These are phyloP conservation scores for Geotrichum aggregatum DNA, from an alignment of 1,139 yeast species.

Conservation along the genomic window DNA sequence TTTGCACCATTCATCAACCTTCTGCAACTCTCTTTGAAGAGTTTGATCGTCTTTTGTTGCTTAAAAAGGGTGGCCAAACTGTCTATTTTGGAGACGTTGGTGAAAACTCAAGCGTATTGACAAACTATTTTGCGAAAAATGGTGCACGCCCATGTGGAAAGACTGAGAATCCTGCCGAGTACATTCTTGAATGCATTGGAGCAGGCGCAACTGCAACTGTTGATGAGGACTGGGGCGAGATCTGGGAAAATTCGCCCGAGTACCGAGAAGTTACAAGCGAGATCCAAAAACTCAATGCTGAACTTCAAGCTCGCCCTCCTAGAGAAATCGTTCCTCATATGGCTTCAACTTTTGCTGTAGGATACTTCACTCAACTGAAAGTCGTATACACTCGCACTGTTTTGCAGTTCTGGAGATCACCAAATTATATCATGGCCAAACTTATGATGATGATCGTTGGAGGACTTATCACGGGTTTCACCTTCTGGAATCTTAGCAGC, in stretches of 20 bases:
- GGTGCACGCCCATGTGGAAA: constrained; percentile 61
- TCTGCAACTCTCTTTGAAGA: constrained; percentile 68
- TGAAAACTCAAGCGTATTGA: constrained; percentile 51
- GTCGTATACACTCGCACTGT: constrained; percentile 38
- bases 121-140: constrained; percentile 59
- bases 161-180: constrained; percentile 71
- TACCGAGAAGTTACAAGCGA: constrained; percentile 40
- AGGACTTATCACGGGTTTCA: constrained; percentile 53
- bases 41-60: constrained; percentile 65
- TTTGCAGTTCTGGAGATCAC: constrained; percentile 43
- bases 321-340: constrained; percentile 27
- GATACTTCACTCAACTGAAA: constrained; percentile 37
- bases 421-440: constrained; percentile 28
- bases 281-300: constrained; percentile 42
- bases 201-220: constrained; percentile 71
- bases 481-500: constrained; percentile 50
- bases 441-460: constrained; percentile 32
- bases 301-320: constrained; percentile 29
- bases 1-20: constrained; percentile 78
- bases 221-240: constrained; percentile 55
- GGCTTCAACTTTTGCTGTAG: constrained; percentile 31
- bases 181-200: constrained; percentile 72
- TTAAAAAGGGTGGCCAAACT: constrained; percentile 69
- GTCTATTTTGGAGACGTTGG: constrained; percentile 82
- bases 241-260: constrained; percentile 58